Percentiles rank a stretch among this genome's conserved stretches.
Conservation (phyloP, 2,329 filamentous ascomycete genomes). For the Rasamsonia emersonii region DNA sequence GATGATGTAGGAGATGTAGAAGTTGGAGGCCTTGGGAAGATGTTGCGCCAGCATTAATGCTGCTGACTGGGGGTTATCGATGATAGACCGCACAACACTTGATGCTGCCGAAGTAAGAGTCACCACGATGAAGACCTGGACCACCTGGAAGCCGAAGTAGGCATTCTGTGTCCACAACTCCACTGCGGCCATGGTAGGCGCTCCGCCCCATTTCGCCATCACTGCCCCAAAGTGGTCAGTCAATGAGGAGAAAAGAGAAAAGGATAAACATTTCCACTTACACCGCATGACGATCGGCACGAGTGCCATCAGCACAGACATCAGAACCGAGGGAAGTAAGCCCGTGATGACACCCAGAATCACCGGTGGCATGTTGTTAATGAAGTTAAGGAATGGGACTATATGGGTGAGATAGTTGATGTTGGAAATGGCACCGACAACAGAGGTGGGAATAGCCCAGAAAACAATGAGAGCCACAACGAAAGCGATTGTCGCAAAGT, state of each 20-base stretch:
- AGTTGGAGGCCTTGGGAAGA: conserved; percentile 79
- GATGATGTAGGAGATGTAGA: conserved; percentile 92
- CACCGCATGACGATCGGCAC: conserved; percentile 73
- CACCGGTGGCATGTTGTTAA: conserved; percentile 58
- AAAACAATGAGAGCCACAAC: conserved; percentile 75
- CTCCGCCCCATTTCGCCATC: conserved; percentile 71
- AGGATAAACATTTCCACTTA: conserved; percentile 32
- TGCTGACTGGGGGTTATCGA: conserved; percentile 52
- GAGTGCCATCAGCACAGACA: conserved; percentile 78
- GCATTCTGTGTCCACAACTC: conserved; percentile 86
- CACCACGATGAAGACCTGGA: conserved; percentile 85
- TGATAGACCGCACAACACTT: conserved; percentile 55
- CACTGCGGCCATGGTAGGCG: conserved; percentile 67
- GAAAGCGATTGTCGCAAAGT: conserved; percentile 60
- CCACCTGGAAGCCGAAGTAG: conserved; percentile 64
- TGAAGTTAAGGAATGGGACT: conserved; percentile 63
- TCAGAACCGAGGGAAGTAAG: conserved; percentile 67
- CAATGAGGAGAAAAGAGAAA: neutral
- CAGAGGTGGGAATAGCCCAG: conserved; percentile 68
- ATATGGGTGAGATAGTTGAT: conserved; percentile 57
- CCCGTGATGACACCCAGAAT: conserved; percentile 78
- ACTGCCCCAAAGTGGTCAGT: conserved; percentile 41
- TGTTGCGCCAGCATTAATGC: conserved; percentile 61
- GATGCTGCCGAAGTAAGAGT: conserved; percentile 76
- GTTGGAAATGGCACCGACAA: conserved; percentile 82